A percentile compares a stretch with the other conserved stretches of the same genome.
Evolutionary conservation across 352 stramenopile genomes (phyloP).

Genomic region (Pythium phragmiticola): DNA sequence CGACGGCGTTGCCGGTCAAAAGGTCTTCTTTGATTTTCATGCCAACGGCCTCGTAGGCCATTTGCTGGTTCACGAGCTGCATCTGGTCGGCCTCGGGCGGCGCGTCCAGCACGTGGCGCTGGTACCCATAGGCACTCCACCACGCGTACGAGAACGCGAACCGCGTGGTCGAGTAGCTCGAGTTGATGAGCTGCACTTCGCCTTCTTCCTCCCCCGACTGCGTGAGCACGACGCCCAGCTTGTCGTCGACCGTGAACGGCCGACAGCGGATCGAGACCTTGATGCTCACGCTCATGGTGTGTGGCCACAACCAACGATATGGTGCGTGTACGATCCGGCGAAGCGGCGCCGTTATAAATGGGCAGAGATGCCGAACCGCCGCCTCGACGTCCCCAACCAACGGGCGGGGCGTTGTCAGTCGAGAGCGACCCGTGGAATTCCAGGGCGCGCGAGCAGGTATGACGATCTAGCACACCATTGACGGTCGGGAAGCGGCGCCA

Average conservation of each 20-base stretch:
- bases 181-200: conserved; percentile 93
- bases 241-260: conserved; percentile 89
- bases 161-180: conserved; percentile 90
- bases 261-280: conserved; percentile 88
- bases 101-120: conserved; percentile 81
- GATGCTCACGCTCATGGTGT: conserved; percentile 86
- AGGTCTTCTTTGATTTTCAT: conserved; percentile 92
- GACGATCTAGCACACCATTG: no score
- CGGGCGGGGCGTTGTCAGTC: neutral
- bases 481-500: no score
- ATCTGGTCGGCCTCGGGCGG: conserved; percentile 72
- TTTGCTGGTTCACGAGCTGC: conserved; percentile 88
- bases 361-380: neutral
- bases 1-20: conserved; percentile 89
- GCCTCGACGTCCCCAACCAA: neutral
- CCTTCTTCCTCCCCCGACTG: conserved; percentile 91
- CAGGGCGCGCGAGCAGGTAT: no score
- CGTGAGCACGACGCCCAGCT: conserved; percentile 90
- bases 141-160: conserved; percentile 93
- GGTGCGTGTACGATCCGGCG: neutral
- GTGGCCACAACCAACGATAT: neutral
- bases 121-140: conserved; percentile 93
- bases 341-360: neutral
- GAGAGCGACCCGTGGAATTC: no score
- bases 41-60: conserved; percentile 87